These are phyloP conservation scores for Wallacemonas sp. DNA, from an alignment of 208 protist species.

Conservation along the genomic window DNA sequence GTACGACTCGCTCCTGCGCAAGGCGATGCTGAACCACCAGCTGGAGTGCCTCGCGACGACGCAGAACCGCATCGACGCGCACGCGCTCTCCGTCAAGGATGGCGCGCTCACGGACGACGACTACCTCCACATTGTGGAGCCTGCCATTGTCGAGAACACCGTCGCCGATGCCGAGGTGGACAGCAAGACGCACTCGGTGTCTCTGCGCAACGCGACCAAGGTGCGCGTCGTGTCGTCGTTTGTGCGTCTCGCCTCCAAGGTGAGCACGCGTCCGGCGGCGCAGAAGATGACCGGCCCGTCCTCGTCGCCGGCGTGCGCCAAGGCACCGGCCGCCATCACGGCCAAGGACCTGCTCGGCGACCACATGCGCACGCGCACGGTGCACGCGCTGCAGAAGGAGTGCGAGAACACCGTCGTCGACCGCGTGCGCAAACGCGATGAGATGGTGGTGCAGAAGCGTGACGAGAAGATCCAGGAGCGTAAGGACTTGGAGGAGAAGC, in stretches of 20 bases:
- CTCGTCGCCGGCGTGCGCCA: conserved; percentile 12
- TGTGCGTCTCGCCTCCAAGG: conserved; percentile 39
- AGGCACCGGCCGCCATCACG: conserved; percentile 20
- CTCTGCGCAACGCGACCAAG: conserved; percentile 65
- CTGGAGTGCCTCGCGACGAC: conserved; percentile 47
- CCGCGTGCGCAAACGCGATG: conserved; percentile 36
- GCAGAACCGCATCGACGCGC: conserved; percentile 45
- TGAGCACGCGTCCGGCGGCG: conserved; percentile 21
- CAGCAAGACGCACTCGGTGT: conserved; percentile 59
- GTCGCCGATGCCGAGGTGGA: conserved; percentile 70
- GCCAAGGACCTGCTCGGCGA: conserved; percentile 38
- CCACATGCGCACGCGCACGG: conserved; percentile 31
- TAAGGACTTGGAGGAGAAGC: conserved; percentile 50
- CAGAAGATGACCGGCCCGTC: conserved; percentile 25
- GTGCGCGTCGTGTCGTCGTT: conserved; percentile 57
- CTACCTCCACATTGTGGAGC: conserved; percentile 69
- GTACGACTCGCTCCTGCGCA: conserved; percentile 36
- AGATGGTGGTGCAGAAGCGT: conserved; percentile 35
- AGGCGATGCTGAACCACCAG: conserved; percentile 63
- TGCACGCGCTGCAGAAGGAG: conserved; percentile 44
- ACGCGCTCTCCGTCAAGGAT: conserved; percentile 41
- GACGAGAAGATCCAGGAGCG: conserved; percentile 40
- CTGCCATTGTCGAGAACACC: conserved; percentile 60
- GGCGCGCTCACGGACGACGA: conserved; percentile 34
- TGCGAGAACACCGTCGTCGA: conserved; percentile 40